Conservation (phyloP, 257 asterid species). For the Gardenia jasminoides region DNA sequence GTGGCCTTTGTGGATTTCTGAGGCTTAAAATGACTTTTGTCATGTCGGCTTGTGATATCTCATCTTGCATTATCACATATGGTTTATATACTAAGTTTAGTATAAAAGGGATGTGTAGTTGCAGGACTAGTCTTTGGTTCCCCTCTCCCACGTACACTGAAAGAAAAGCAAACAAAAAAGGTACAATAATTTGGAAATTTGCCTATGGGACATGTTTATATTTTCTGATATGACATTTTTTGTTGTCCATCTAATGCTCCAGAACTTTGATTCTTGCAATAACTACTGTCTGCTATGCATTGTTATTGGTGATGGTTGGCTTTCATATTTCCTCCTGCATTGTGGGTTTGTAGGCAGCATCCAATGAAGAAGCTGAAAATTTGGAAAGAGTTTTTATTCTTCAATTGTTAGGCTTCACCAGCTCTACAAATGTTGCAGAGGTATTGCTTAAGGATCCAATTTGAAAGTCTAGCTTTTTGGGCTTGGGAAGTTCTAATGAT, state of each 20-base stretch:
- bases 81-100: background rate
- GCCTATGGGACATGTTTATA: background rate
- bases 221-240: background rate
- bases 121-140: background rate
- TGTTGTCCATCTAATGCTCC: background rate
- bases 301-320: background rate
- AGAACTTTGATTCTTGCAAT: conserved; percentile 1
- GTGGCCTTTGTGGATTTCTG: background rate
- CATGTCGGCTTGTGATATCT: background rate
- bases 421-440: conserved; percentile 48
- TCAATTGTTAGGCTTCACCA: conserved; percentile 57
- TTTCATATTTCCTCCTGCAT: conserved; percentile 11
- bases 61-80: background rate
- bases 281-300: conserved; percentile 1
- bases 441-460: conserved; percentile 26
- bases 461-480: background rate
- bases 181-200: background rate
- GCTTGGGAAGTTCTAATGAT: background rate
- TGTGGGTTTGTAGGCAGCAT: conserved; percentile 69
- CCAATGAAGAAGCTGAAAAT: conserved; percentile 69
- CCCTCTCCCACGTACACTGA: background rate
- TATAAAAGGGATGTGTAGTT: background rate
- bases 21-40: background rate
- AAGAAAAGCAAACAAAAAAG: background rate
- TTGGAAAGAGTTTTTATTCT: conserved; percentile 78